Conservation (phyloP, 257 asterid species). For the Rhazya stricta region DNA sequence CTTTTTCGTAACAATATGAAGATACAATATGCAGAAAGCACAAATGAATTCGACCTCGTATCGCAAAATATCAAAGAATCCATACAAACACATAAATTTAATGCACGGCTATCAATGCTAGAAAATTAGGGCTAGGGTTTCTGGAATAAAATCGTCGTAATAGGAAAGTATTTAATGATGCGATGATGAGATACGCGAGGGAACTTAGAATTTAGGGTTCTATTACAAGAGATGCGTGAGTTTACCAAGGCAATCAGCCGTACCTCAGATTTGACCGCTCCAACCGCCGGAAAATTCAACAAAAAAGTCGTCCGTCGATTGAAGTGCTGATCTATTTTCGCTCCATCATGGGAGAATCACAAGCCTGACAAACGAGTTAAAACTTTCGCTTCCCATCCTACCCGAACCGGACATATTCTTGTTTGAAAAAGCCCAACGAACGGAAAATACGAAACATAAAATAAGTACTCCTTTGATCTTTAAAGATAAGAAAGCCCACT, state of each 20-base stretch:
- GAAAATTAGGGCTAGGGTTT: slow-evolving; percentile 1
- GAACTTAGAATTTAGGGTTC: background rate
- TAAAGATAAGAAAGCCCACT: no score
- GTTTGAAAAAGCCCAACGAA: background rate
- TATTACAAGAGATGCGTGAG: background rate
- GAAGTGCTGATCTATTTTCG: slow-evolving; percentile 17
- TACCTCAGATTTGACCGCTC: background rate
- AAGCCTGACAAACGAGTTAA: slow-evolving; percentile 47
- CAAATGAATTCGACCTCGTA: background rate
- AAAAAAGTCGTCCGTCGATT: background rate
- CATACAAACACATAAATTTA: background rate
- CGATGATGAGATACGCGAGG: background rate
- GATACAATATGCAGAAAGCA: background rate
- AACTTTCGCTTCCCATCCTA: background rate
- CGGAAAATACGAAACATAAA: background rate
- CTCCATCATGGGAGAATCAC: slow-evolving; percentile 42
- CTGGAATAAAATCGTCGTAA: background rate
- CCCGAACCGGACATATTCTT: background rate
- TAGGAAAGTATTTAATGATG: background rate
- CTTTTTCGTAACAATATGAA: background rate
- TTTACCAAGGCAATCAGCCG: background rate
- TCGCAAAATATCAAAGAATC: background rate
- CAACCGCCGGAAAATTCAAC: background rate
- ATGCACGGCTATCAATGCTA: background rate
- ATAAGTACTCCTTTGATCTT: no score